Percentiles rank a stretch among this genome's conserved stretches.
These are phyloP conservation scores for Stemphylium beticola DNA, from an alignment of 2,329 filamentous ascomycete genomes.

Conservation along the genomic window DNA sequence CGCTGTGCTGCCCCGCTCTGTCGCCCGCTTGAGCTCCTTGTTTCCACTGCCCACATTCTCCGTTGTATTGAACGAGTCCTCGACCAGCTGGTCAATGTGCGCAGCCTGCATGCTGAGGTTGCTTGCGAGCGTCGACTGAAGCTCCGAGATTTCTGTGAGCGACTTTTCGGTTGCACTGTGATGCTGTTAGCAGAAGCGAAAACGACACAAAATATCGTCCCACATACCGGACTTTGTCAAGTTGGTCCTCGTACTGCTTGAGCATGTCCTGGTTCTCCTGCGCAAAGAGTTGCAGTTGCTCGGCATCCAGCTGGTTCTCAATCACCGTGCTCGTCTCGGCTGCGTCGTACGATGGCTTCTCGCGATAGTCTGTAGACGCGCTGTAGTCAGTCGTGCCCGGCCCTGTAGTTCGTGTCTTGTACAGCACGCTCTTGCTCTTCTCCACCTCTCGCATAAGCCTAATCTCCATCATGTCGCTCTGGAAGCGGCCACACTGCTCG, in stretches of 20 bases:
- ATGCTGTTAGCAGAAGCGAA: slow-evolving; percentile 20
- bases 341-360: slow-evolving; percentile 26
- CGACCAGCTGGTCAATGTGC: slow-evolving; percentile 85
- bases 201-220: not conserved
- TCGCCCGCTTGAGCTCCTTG: slow-evolving; percentile 85
- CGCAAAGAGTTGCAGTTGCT: slow-evolving; percentile 92
- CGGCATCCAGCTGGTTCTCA: slow-evolving; percentile 71
- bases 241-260: slow-evolving; percentile 89
- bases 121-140: slow-evolving; percentile 86
- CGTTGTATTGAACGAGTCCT: slow-evolving; percentile 79
- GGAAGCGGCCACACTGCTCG: slow-evolving; percentile 76
- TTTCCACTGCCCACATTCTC: slow-evolving; percentile 91
- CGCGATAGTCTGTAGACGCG: slow-evolving; percentile 34
- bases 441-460: slow-evolving; percentile 83
- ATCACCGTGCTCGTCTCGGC: slow-evolving; percentile 44
- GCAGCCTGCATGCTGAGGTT: slow-evolving; percentile 87
- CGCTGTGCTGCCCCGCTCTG: slow-evolving; percentile 59
- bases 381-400: slow-evolving; percentile 30
- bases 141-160: slow-evolving; percentile 86
- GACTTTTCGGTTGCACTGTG: slow-evolving; percentile 84
- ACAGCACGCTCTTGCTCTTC: slow-evolving; percentile 84
- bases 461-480: slow-evolving; percentile 93
- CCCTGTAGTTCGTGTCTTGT: slow-evolving; percentile 63
- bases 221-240: slow-evolving; percentile 89
- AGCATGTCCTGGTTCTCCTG: slow-evolving; percentile 92